Percentiles rank a stretch among this genome's conserved stretches.
These are phyloP conservation scores for Komagataella phaffii DNA, from an alignment of 805 yeast genomes.

Conservation along the genomic window DNA sequence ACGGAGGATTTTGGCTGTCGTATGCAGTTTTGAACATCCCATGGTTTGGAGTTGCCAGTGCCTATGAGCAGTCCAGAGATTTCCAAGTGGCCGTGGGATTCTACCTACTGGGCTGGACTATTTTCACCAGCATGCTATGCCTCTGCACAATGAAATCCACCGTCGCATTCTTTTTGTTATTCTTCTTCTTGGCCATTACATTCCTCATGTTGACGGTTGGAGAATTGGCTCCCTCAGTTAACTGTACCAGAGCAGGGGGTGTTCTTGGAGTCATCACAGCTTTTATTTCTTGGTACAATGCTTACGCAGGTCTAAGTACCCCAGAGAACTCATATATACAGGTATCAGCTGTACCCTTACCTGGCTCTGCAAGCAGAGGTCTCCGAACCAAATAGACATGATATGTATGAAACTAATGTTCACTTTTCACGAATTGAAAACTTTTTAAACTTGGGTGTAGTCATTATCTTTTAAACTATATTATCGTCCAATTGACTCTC, in stretches of 20 bases:
- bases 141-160: conserved; percentile 46
- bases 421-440: neutral
- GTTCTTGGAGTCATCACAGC: conserved; percentile 49
- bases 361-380: conserved; percentile 12
- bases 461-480: neutral
- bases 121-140: conserved; percentile 46
- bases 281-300: conserved; percentile 56
- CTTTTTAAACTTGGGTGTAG: neutral
- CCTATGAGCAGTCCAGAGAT: conserved; percentile 29
- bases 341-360: conserved; percentile 16
- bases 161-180: conserved; percentile 35
- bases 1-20: conserved; percentile 70
- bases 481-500: conserved; percentile 1
- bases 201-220: conserved; percentile 39
- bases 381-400: neutral
- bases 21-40: conserved; percentile 54
- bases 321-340: conserved; percentile 48
- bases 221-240: conserved; percentile 28
- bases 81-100: conserved; percentile 41
- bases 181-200: conserved; percentile 39
- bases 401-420: neutral
- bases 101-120: conserved; percentile 48
- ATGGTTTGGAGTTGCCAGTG: conserved; percentile 42
- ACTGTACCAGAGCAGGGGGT: conserved; percentile 42
- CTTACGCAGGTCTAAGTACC: conserved; percentile 57